Evolutionary conservation across 495 filamentous ascomycete genomes (phyloP), one percentile per base, ranked within the genome.

Genomic region (Letharia columbiana): DNA sequence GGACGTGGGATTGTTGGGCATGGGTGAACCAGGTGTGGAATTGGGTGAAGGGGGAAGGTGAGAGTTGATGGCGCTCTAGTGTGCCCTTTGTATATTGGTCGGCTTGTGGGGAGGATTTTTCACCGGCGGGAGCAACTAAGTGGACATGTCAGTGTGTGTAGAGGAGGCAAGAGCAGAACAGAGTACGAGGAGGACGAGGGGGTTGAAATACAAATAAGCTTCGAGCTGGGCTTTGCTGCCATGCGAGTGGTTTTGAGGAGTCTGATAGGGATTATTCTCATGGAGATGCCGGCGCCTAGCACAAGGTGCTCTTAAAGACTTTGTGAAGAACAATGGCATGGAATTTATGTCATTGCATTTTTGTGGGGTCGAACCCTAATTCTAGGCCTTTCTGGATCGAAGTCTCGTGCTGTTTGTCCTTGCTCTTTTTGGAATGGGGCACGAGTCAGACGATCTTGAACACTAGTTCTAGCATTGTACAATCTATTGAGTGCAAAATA

Each of bases 101-200:
- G 31, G 64, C 64, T 67, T 66, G 68, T 18, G 42, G 42, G 49
- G 63, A 62, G 35, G 66, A 63, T 8, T 97, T 97, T 76, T 96
- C 92, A 93, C 90, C 96, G 78, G 94, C 94, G 49, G 82, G 95
- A 64, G 81, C 87, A 65, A 96, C 87, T 79, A 82, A 92, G 45
- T 75, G 96, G 73, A 91, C 96, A 80, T 91, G 97, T 85, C 89
- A 93, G 40, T 96, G 97, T 96, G 96, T 79, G 82, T 83, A n/a
- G 84, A 82, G 70, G 78, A 80, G 47, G 79, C 54, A 37, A 9
- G 18, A 57, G 54, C 31, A 20, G 54, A 79, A 15, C 15, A 6
- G 15, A 6, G 44, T 6, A 20, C 5, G 44, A 3, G 44, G 44
- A 20, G 44, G 44, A 42, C 69, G 70, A 60, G 70, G 72, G 35